Evolutionary conservation across 371 early-diverging fungal genomes (phyloP), one percentile per base, ranked within the genome.

Genomic region (Mucor irregularis): DNA sequence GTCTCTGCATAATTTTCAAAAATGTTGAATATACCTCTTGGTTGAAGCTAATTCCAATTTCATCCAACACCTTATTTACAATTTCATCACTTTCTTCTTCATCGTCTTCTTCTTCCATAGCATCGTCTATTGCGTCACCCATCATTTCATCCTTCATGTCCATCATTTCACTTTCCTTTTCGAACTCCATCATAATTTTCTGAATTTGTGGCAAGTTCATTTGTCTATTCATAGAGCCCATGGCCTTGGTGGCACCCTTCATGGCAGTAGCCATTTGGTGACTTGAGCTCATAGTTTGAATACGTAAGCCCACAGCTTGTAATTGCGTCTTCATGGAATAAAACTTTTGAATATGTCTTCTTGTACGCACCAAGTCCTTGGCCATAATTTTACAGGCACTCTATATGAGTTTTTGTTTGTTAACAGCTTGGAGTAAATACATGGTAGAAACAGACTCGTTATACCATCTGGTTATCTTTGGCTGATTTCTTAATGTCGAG

Each of bases 81-180:
- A 97, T 93, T 44, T 86, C 80, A 5, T 98, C 97, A 46, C 88
- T 76, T 64, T 96, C 97, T 28, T 91, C 93, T 40, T 92, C 93
- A 40, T 95, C 95, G 9, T 90, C 90, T 28, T 92, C 95, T 56
- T 92, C 96, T 33, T 93, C 96, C 85, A 97, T 88, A 19, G 87
- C 92, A 64, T 94, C 96, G 59, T 98, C 97, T 44, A 98, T 94
- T 13, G 92, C 93, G 61, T 98, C 98, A 48, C 89, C 88, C 94
- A 98, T 95, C 92, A 98, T 90, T 62, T 95, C 96, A 53, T 94
- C 94, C 77, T 97, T 97, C 96, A 98, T 96, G 67, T 98, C 95
- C 97, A 98, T 95, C 62, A 93, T 69, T 64, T 95, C 97, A 30
- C 83, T 83, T 78, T 98, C 95, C 66, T 80, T 82, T 68, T 96